Base-by-base conservation (phyloP, 768 basidiomycete species). In the Leccinum barrowsii region DNA sequence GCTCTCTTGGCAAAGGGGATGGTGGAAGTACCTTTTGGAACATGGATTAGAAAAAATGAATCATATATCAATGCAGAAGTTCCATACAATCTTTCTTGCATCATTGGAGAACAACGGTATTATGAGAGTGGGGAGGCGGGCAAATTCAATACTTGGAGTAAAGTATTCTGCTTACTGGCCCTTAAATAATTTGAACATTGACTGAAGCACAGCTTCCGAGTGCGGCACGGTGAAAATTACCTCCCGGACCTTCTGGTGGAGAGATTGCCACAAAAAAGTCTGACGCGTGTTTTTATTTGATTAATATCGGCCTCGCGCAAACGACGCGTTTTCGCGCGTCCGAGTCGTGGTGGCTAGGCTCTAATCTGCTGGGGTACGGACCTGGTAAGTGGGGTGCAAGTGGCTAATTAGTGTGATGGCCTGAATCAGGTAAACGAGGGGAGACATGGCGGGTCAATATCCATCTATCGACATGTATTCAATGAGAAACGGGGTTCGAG, bases 191-290 rank as follows among this genome's bases (percentile, higher is more conserved):
- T 40, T 40, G 4, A 40, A 8, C n/a, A 44, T 19, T 12, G 42
- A 19, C 11, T 6, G 44, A 2, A 17, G 26, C 61, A 68, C 65
- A 70, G 67, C 68, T 37, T 52, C 34, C 10, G 7, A 21, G 12
- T 0, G 28, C 13, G 5, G 32, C 21, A 3, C 34, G 7, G 24
- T 19, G 22, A 8, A 3, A 10, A 50, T 51, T 11, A 11, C 12
- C 34, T 19, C 21, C 32, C 32, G 24, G n/a, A 4, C 5, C 54
- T 52, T 40, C 46, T 15, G 13, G 28, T 51, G 26, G 30, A 15
- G 50, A 44, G 56, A 57, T 58, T 30, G 53, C 50, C 48, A 60
- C 30, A 10, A 55, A 32, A 13, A 28, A 21, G 11, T 13, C 42
- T 19, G 47, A 50, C 55, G 48, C 42, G 54, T 52, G 28, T 17